Conservation (phyloP, 495 filamentous ascomycete species). For the Talaromyces trachyspermus region DNA sequence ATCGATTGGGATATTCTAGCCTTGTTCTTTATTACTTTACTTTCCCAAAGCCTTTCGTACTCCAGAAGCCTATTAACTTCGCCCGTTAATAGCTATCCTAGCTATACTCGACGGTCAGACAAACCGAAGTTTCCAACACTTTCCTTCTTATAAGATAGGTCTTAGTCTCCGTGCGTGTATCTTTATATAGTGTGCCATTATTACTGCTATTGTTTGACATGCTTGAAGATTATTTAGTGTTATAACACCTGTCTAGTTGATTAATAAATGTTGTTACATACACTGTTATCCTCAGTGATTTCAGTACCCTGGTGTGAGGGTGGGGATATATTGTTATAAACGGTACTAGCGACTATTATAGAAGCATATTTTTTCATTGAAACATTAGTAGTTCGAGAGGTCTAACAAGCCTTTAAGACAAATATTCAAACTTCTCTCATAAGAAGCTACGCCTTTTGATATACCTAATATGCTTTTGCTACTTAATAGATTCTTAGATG, state of each 20-base stretch:
- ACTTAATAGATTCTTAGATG: not conserved
- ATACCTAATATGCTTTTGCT: not conserved
- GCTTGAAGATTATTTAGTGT: not conserved
- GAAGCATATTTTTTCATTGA: not conserved
- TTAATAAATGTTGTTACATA: conserved; percentile 2
- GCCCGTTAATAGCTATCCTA: too few species aligned
- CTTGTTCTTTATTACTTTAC: too few species aligned
- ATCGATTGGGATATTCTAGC: too few species aligned
- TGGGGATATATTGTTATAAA: not conserved
- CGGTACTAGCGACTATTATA: not conserved
- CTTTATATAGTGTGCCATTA: not conserved
- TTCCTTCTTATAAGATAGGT: not conserved
- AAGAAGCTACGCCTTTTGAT: not conserved
- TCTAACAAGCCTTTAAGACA: not conserved
- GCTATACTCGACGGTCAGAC: too few species aligned
- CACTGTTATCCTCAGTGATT: not conserved
- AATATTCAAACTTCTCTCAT: not conserved
- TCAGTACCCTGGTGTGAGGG: not conserved
- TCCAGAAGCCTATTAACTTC: too few species aligned
- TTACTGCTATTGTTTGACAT: not conserved
- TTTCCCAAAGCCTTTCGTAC: too few species aligned
- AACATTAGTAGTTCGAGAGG: not conserved
- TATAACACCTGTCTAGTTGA: not conserved
- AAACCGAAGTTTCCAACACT: too few species aligned
- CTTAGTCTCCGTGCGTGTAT: not conserved